A percentile compares a stretch with the other conserved stretches of the same genome.
phyloP scores from a whole-genome alignment of 1,284 basidiomycete species.

The Cryptococcus floricola region DNA sequence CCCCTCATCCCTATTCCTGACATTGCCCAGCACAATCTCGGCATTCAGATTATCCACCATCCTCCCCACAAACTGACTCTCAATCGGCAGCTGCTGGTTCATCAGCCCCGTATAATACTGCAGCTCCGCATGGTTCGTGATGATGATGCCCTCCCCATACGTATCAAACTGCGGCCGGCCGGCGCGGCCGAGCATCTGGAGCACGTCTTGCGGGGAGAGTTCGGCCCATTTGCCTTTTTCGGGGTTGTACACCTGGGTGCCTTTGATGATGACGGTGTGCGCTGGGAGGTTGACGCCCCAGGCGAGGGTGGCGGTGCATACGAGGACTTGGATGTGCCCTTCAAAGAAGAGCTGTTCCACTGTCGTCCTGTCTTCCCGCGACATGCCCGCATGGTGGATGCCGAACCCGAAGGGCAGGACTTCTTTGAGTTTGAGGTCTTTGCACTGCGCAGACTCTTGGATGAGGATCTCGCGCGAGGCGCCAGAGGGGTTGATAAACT shows the following conservation, averaged over 20 bases:
- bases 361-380: constrained; percentile 82
- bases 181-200: constrained; percentile 98
- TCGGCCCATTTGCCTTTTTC: constrained; percentile 98
- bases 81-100: constrained; percentile 95
- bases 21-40: constrained; percentile 93
- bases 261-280: constrained; percentile 98
- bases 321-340: constrained; percentile 87
- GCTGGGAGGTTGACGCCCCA: constrained; percentile 99
- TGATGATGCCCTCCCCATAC: constrained; percentile 96
- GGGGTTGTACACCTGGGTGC: constrained; percentile 98
- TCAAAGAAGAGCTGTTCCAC: constrained; percentile 95
- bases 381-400: constrained; percentile 99
- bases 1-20: constrained; percentile 93
- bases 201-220: constrained; percentile 89
- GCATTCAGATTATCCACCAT: constrained; percentile 96
- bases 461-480: constrained; percentile 83
- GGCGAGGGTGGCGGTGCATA: constrained; percentile 95
- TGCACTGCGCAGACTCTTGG: constrained; percentile 77
- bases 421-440: constrained; percentile 80
- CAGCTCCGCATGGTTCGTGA: constrained; percentile 94
- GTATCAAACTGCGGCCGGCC: constrained; percentile 98
- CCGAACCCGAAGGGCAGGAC: constrained; percentile 94
- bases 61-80: constrained; percentile 89
- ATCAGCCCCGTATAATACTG: constrained; percentile 93
- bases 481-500: constrained; percentile 88